A percentile compares a stretch with the other conserved stretches of the same genome.
phyloP scores from a whole-genome alignment of 23 red algal genomes.

The Cyanidioschyzon merolae region DNA sequence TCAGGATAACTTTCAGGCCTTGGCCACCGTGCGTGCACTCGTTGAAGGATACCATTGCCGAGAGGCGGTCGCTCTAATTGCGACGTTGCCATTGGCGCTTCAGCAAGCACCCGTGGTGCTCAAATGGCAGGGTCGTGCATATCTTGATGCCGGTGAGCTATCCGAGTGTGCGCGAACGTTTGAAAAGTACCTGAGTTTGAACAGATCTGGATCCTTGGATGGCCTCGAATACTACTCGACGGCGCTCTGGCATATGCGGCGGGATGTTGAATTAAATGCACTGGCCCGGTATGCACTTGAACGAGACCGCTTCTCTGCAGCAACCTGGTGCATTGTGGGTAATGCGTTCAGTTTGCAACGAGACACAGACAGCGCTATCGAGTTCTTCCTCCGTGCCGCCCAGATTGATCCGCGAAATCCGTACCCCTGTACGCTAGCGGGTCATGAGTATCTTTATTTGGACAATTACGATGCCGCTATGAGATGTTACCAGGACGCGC shows the following conservation, averaged over 20 bases:
- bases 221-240: slow-evolving; percentile 93
- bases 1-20: background rate
- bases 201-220: slow-evolving; percentile 44
- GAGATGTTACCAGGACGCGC: slow-evolving; percentile 51
- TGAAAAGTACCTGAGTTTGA: slow-evolving; percentile 34
- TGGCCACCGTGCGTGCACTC: background rate
- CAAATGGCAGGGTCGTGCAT: slow-evolving; percentile 41
- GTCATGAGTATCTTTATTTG: slow-evolving; percentile 79
- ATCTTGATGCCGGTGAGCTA: slow-evolving; percentile 60
- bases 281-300: slow-evolving; percentile 39
- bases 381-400: slow-evolving; percentile 67
- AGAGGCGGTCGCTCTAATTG: slow-evolving; percentile 33
- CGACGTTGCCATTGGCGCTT: slow-evolving; percentile 38
- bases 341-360: slow-evolving; percentile 71
- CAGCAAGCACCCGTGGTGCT: slow-evolving; percentile 42
- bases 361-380: slow-evolving; percentile 76
- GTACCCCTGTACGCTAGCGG: slow-evolving; percentile 73
- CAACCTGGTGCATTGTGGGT: slow-evolving; percentile 74
- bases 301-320: slow-evolving; percentile 35
- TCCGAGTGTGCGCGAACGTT: slow-evolving; percentile 41
- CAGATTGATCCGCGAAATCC: slow-evolving; percentile 23
- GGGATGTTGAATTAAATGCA: slow-evolving; percentile 51
- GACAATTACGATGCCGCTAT: slow-evolving; percentile 76
- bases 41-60: background rate
- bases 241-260: slow-evolving; percentile 81